These are phyloP conservation scores for Hypoxylon sp. DNA, from an alignment of 2,329 filamentous ascomycete species.

Conservation along the genomic window DNA sequence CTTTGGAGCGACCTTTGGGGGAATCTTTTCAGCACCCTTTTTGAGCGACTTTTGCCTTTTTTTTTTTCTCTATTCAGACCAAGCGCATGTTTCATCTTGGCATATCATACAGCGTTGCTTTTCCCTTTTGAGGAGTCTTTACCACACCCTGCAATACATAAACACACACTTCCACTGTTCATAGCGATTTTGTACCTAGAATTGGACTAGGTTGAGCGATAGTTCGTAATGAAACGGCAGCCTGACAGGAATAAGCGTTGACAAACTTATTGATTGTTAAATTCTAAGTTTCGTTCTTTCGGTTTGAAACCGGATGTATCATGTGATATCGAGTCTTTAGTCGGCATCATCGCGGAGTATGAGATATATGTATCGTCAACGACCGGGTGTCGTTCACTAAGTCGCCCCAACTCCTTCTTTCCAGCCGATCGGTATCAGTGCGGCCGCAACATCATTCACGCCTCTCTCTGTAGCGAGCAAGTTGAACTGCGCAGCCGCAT, in stretches of 20 bases:
- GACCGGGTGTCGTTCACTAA: conserved; percentile 27
- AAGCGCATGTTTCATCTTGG: not conserved
- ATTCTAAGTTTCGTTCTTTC: not conserved
- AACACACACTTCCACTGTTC: not conserved
- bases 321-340: not conserved
- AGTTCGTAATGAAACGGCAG: not conserved
- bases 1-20: no score
- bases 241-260: not conserved
- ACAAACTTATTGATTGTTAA: conserved; percentile 3
- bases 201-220: not conserved
- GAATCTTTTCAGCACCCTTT: no score
- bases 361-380: not conserved
- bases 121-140: not conserved
- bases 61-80: not conserved
- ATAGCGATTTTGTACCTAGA: not conserved
- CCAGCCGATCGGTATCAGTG: conserved; percentile 89
- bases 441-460: conserved; percentile 86
- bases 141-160: not conserved
- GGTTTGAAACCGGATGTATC: not conserved
- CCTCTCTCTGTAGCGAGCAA: conserved; percentile 94
- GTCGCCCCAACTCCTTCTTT: conserved; percentile 69
- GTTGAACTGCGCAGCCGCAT: conserved; percentile 96
- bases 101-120: not conserved
- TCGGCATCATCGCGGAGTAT: not conserved
- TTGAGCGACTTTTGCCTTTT: no score